Conservation (phyloP, 441 rosid genomes). For the Codiaeum variegatum region DNA sequence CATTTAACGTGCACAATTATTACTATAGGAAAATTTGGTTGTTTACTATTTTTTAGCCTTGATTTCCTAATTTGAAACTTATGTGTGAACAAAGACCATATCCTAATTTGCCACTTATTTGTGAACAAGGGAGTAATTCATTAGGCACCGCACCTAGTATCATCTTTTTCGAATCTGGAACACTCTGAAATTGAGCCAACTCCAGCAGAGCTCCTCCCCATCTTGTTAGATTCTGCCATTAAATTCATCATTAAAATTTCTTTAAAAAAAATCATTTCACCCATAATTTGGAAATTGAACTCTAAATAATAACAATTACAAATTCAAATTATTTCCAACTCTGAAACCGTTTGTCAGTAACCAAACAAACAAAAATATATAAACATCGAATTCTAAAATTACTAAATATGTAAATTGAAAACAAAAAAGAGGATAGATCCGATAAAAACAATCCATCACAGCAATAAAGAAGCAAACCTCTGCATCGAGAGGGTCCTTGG, state of each 20-base stretch:
- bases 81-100: too few species aligned
- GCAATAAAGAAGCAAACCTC: slow-evolving; percentile 32
- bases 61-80: too few species aligned
- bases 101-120: too few species aligned
- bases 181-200: slow-evolving; percentile 74
- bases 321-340: background rate
- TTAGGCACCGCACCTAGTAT: slow-evolving; percentile 45
- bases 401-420: background rate
- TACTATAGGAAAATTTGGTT: too few species aligned
- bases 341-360: background rate
- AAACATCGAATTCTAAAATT: background rate
- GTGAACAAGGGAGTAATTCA: background rate
- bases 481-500: slow-evolving; percentile 61
- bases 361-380: slow-evolving; percentile 1
- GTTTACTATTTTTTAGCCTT: too few species aligned
- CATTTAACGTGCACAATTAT: too few species aligned
- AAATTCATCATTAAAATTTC: background rate
- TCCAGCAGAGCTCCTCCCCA: slow-evolving; percentile 89
- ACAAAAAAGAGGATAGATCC: background rate
- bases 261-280: background rate
- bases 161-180: slow-evolving; percentile 62
- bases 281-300: background rate
- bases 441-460: background rate
- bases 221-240: slow-evolving; percentile 67
- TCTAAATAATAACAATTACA: background rate